Conservation (phyloP, 2,329 filamentous ascomycete genomes). For the Neonectria neomacrospora region DNA sequence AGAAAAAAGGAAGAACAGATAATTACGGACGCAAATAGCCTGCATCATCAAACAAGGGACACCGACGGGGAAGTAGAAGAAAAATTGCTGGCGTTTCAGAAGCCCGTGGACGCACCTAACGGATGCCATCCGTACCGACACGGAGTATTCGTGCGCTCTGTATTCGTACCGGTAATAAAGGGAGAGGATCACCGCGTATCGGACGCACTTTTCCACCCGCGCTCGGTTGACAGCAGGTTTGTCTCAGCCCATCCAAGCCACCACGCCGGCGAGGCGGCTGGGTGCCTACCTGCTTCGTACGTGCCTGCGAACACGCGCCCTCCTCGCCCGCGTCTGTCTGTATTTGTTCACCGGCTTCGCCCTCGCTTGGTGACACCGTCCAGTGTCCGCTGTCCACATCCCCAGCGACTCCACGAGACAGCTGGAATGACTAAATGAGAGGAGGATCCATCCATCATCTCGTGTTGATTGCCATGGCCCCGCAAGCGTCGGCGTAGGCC, state of each 20-base stretch:
- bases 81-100: conserved; percentile 19
- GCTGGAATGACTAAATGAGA: conserved; percentile 38
- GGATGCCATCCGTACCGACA: background rate
- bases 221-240: conserved; percentile 17
- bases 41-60: background rate
- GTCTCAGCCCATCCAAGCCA: conserved; percentile 20
- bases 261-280: conserved; percentile 4
- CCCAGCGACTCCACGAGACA: conserved; percentile 1
- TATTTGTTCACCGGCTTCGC: background rate
- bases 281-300: background rate
- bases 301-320: background rate
- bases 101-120: background rate
- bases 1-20: conserved; percentile 19
- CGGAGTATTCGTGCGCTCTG: background rate
- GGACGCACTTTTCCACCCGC: conserved; percentile 13
- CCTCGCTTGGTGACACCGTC: conserved; percentile 1
- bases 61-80: background rate
- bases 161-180: conserved; percentile 5
- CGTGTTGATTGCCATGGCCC: conserved; percentile 45
- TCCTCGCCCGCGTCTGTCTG: background rate
- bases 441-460: conserved; percentile 47
- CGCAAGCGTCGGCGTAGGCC: conserved; percentile 43
- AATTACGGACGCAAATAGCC: background rate
- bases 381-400: background rate
- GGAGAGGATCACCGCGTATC: conserved; percentile 7